Evolutionary conservation across 768 basidiomycete species (phyloP).

Genomic region (Fomitopsis pulvina): DNA sequence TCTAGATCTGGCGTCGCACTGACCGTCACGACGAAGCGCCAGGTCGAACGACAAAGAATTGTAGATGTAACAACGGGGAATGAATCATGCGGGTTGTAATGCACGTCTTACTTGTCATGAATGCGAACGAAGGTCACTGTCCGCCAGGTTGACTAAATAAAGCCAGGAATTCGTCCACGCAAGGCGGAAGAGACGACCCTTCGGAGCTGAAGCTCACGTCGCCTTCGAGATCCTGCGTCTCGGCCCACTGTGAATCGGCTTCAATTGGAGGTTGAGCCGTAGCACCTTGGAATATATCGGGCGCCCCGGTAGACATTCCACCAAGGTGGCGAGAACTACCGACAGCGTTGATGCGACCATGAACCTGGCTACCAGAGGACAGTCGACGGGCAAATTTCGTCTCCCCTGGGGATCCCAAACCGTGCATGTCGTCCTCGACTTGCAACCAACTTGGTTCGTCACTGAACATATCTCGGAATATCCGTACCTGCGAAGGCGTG

Average conservation of each 20-base stretch:
- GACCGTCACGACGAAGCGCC: too few relatives aligned
- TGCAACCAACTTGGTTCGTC: not conserved
- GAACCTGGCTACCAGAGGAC: not conserved
- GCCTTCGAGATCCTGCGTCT: not conserved
- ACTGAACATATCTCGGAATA: slow-evolving; percentile 2
- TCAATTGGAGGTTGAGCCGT: not conserved
- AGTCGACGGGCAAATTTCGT: not conserved
- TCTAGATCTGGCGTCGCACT: too few relatives aligned
- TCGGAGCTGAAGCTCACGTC: not conserved
- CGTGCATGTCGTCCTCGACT: not conserved
- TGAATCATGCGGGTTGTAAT: too few relatives aligned
- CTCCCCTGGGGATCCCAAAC: not conserved
- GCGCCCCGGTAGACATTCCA: too few relatives aligned
- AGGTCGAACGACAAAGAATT: too few relatives aligned
- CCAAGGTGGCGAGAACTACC: too few relatives aligned
- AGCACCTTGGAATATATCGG: not conserved
- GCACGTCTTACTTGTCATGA: too few relatives aligned
- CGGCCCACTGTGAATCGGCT: not conserved
- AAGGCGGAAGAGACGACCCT: not conserved
- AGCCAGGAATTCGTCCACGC: not conserved
- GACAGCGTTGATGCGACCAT: not conserved
- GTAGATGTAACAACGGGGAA: too few relatives aligned
- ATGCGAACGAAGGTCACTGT: too few relatives aligned
- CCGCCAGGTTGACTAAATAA: not conserved
- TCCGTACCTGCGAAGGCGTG: not conserved